Percentiles rank a stretch among this genome's conserved stretches.
phyloP scores from a whole-genome alignment of 2,329 filamentous ascomycete species.

The Calycina herbarum region DNA sequence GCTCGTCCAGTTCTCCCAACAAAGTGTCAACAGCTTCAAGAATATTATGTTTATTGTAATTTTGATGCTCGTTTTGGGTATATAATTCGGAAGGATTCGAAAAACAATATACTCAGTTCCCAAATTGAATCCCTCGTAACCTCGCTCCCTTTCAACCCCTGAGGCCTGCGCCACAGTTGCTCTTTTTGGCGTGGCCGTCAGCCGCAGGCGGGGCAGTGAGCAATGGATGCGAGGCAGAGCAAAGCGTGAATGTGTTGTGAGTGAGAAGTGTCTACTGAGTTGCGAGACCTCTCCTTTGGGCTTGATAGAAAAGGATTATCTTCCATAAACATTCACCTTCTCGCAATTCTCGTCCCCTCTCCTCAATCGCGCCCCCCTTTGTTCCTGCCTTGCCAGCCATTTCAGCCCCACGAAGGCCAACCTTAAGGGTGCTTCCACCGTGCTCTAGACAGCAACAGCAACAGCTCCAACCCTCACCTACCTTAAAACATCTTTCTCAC shows the following conservation, averaged over 20 bases:
- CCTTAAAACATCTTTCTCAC: background rate
- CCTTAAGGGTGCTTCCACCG: background rate
- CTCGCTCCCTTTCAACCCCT: background rate
- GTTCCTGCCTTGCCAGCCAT: background rate
- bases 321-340: background rate
- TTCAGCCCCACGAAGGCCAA: slow-evolving; percentile 3
- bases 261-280: background rate
- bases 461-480: background rate
- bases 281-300: background rate
- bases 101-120: background rate
- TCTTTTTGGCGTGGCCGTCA: background rate
- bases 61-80: too few species aligned
- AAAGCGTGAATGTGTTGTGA: background rate
- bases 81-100: too few species aligned
- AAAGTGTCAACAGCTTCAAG: too few species aligned
- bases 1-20: too few species aligned
- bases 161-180: background rate
- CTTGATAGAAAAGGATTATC: background rate
- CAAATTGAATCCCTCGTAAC: background rate
- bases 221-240: background rate
- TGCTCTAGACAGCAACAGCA: background rate
- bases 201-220: slow-evolving; percentile 4
- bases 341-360: background rate
- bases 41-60: too few species aligned
- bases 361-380: background rate